Base-by-base conservation (phyloP, 305 asterid genomes). In the Rubia tinctorum region DNA sequence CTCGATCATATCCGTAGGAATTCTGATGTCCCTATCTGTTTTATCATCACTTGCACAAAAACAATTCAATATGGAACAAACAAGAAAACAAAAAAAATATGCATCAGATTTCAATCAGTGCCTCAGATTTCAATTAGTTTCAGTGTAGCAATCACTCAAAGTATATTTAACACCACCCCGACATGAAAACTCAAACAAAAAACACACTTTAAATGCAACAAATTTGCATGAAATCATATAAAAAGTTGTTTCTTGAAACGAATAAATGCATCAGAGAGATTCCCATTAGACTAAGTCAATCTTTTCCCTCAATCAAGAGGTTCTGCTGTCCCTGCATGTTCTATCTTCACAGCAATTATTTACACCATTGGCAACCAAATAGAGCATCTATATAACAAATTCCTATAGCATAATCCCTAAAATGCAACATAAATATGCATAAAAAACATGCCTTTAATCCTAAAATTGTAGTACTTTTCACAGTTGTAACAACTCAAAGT, bases 281-380 rank as follows among this genome's bases (percentile, higher is more conserved):
- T 86, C 91, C 91, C 91, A 86, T 82, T 79, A n/a, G n/a, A n/a
- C n/a, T n/a, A n/a, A n/a, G n/a, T n/a, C n/a, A n/a, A n/a, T n/a
- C n/a, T n/a, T n/a, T 74, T 47, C 75, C 72, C 58, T 40, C 44
- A 40, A 78, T 0, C 23, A 37, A 64, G 76, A 77, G 77, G 81
- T 69, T 62, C 92, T 79, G 88, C 82, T 87, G 90, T 87, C 92
- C 90, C 92, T 87, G 91, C 83, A 88, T 79, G 68, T 79, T 84
- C 67, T 78, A 76, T 87, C 90, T 65, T 84, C 92, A 85, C 66
- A 75, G 87, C 88, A 76, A 7, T 18, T 23, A 25, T 11, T 6
- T 17, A 27, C 13, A 51, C 40, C 34, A 69, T 30, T 18, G 25
- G 1, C 7, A 20, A 68, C 18, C 17, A 11, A 44, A 44, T 13